These are phyloP conservation scores for Hypoxylon crocopeplum DNA, from an alignment of 495 filamentous ascomycete genomes.

Conservation along the genomic window DNA sequence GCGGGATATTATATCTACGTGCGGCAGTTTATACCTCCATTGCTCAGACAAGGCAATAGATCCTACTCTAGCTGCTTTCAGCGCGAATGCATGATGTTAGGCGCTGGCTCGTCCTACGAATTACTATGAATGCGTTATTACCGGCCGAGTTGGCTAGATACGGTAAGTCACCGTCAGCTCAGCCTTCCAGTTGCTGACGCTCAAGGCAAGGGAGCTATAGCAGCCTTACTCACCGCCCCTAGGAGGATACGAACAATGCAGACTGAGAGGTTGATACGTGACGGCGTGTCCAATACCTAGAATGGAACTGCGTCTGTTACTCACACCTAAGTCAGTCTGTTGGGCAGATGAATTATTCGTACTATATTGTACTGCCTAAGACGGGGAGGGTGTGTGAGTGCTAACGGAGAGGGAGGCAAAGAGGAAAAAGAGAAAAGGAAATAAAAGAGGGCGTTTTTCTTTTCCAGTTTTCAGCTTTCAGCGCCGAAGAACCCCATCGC, in stretches of 20 bases:
- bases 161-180: constrained; percentile 33
- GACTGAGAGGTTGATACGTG: too few relatives aligned
- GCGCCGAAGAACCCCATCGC: constrained; percentile 11
- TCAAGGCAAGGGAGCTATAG: constrained; percentile 8
- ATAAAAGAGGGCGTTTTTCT: background rate
- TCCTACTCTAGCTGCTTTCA: constrained; percentile 27
- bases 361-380: constrained; percentile 25
- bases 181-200: constrained; percentile 40
- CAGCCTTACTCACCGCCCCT: constrained; percentile 23
- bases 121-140: constrained; percentile 31
- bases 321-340: constrained; percentile 7
- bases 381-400: constrained; percentile 12
- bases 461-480: constrained; percentile 22
- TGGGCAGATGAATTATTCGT: constrained; percentile 3
- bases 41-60: constrained; percentile 5
- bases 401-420: background rate
- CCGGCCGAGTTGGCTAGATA: constrained; percentile 23
- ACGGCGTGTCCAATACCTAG: too few relatives aligned
- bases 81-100: constrained; percentile 16
- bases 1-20: constrained; percentile 20
- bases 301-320: constrained; percentile 1
- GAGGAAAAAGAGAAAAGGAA: constrained; percentile 1
- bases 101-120: background rate
- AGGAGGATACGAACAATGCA: constrained; percentile 16
- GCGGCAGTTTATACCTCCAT: constrained; percentile 14